phyloP scores from a whole-genome alignment of 2,329 filamentous ascomycete genomes.

The Ophiostoma perfectum region DNA sequence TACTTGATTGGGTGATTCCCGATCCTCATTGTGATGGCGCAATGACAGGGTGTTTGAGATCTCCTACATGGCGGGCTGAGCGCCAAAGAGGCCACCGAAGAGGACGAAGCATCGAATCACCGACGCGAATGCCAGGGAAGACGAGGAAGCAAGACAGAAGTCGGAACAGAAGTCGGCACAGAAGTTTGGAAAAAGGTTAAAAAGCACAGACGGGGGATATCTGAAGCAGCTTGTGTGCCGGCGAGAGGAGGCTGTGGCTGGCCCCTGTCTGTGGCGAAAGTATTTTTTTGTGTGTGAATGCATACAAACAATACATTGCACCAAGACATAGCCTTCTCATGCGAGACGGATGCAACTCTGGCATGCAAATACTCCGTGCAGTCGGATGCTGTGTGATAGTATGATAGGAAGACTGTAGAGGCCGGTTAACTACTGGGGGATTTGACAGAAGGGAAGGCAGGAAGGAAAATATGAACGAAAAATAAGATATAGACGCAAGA shows the following conservation, averaged over 20 bases:
- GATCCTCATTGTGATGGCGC: neutral
- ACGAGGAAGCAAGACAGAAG: no score
- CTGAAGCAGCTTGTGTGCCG: slow-evolving; percentile 3
- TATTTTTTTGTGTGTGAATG: neutral
- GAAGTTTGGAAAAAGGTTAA: neutral
- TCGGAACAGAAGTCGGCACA: neutral
- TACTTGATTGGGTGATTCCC: neutral
- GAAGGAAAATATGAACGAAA: no score
- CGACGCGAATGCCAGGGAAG: no score
- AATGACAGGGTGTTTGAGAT: neutral
- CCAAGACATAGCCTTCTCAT: neutral
- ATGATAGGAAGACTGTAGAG: no score
- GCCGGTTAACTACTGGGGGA: no score
- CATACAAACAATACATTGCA: neutral
- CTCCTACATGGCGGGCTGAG: neutral
- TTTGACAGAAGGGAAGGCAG: no score
- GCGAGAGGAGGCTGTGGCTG: slow-evolving; percentile 5
- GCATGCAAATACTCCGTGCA: no score
- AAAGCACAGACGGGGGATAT: neutral
- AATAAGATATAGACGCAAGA: no score
- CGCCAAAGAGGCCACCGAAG: neutral
- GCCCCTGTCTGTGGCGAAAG: slow-evolving; percentile 1
- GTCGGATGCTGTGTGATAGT: no score
- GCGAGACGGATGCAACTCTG: neutral
- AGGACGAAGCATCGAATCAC: neutral